Evolutionary conservation across 1,139 yeast genomes (phyloP).

Genomic region (Sugiyamaella xylanicola): DNA sequence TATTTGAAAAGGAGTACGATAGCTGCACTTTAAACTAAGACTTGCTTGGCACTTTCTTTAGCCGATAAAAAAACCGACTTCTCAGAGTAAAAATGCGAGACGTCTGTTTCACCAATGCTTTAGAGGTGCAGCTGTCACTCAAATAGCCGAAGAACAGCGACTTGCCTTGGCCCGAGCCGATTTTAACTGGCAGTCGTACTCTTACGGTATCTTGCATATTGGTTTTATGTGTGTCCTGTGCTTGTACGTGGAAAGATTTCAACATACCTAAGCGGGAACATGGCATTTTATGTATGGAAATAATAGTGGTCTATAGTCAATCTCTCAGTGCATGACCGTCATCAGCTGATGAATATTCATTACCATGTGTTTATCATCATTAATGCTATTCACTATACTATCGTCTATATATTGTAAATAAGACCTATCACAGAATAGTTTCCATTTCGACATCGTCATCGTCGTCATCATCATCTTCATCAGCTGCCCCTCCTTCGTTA

Average conservation of each 20-base stretch:
- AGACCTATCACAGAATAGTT: conserved; percentile 28
- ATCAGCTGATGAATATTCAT: neutral
- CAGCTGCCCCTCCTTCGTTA: conserved; percentile 28
- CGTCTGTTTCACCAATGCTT: neutral
- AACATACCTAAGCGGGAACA: neutral
- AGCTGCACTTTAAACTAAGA: too few species aligned
- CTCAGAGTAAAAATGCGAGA: too few species aligned
- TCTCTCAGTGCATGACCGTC: neutral
- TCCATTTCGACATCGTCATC: conserved; percentile 41
- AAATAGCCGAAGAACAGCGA: too few species aligned
- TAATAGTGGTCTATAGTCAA: neutral
- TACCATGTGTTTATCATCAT: too few species aligned
- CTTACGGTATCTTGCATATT: neutral
- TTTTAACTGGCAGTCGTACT: too few species aligned
- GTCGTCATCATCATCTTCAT: conserved; percentile 38
- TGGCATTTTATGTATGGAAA: too few species aligned
- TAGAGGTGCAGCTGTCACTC: neutral
- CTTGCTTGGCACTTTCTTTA: too few species aligned
- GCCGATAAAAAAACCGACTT: too few species aligned
- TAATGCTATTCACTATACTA: neutral
- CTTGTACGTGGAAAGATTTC: neutral
- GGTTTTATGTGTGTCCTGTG: neutral
- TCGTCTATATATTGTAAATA: too few species aligned
- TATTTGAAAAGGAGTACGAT: too few species aligned
- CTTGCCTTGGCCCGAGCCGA: too few species aligned